phyloP scores from a whole-genome alignment of 2,329 filamentous ascomycete genomes.

The Neopestalotiopsis sp. region DNA sequence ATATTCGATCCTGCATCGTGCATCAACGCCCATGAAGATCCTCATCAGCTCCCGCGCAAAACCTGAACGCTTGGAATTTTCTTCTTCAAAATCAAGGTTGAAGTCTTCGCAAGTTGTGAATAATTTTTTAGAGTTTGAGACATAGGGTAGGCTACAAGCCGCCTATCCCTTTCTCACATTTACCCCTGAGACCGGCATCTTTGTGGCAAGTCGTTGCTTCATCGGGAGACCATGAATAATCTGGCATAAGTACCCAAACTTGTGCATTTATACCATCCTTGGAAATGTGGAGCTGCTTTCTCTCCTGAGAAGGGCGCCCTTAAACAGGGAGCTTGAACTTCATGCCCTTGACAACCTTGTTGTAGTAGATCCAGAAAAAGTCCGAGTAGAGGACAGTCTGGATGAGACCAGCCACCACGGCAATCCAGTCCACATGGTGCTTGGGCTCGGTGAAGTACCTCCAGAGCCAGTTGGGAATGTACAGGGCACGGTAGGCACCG shows the following conservation, averaged over 20 bases:
- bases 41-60: background rate
- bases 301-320: constrained; percentile 25
- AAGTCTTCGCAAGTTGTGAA: background rate
- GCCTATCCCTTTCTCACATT: background rate
- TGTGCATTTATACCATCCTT: background rate
- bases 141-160: background rate
- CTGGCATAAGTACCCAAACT: background rate
- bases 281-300: background rate
- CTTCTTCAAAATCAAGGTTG: background rate
- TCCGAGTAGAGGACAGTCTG: constrained; percentile 97
- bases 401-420: constrained; percentile 85
- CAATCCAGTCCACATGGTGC: constrained; percentile 81
- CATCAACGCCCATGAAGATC: background rate
- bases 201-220: background rate
- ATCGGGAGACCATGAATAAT: background rate
- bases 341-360: constrained; percentile 88
- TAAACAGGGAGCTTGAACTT: constrained; percentile 87
- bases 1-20: background rate
- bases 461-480: constrained; percentile 99
- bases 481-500: constrained; percentile 87
- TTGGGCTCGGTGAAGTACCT: constrained; percentile 77
- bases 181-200: background rate
- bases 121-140: background rate
- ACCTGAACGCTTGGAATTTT: background rate
- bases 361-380: constrained; percentile 99